These are phyloP conservation scores for Thelephora aurantiotincta DNA, from an alignment of 768 basidiomycete genomes.

Conservation along the genomic window DNA sequence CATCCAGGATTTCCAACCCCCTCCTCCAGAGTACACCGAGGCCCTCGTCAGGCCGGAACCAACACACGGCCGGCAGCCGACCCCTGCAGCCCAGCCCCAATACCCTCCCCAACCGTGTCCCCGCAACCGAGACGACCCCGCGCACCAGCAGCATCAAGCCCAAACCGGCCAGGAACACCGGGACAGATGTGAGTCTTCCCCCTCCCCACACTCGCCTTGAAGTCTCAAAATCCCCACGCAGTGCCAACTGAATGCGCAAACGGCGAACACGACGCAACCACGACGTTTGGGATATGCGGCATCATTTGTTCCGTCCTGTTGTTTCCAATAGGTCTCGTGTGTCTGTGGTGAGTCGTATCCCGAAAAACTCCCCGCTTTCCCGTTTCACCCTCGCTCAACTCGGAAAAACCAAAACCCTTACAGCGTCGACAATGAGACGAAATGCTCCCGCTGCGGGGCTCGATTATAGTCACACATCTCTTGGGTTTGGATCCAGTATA, in stretches of 20 bases:
- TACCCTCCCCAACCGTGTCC: background rate
- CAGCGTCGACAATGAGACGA: background rate
- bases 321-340: background rate
- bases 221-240: background rate
- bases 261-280: background rate
- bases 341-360: background rate
- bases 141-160: background rate
- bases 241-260: background rate
- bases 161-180: background rate
- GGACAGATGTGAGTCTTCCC: background rate
- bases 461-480: background rate
- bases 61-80: background rate
- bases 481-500: too few species aligned
- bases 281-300: background rate
- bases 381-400: background rate
- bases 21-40: background rate
- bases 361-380: background rate
- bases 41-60: background rate
- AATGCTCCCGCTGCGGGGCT: background rate
- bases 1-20: background rate
- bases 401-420: background rate
- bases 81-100: background rate
- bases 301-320: background rate
- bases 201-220: background rate
- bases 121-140: too few species aligned